Conservation (phyloP, 2,329 filamentous ascomycete species). For the Claviceps pusilla region DNA sequence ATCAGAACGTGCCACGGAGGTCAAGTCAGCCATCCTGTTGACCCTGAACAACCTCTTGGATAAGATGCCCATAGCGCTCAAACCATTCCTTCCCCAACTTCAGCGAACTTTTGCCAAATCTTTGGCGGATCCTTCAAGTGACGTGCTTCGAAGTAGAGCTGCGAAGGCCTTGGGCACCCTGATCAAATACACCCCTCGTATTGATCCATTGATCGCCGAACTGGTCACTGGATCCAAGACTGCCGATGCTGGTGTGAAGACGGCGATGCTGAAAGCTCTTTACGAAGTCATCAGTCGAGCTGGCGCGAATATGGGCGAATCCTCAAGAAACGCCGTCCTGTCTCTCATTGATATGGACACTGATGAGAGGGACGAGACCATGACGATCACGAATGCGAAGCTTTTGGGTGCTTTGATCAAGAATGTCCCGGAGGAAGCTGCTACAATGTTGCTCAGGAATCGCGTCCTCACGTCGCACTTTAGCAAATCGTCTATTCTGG, state of each 20-base stretch:
- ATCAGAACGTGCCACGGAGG: conserved; percentile 86
- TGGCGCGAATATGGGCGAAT: conserved; percentile 84
- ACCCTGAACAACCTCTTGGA: conserved; percentile 90
- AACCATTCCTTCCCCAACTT: conserved; percentile 91
- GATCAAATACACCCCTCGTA: conserved; percentile 87
- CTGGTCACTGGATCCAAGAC: conserved; percentile 94
- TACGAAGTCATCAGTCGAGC: conserved; percentile 95
- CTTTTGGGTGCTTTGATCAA: conserved; percentile 81
- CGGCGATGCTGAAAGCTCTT: conserved; percentile 90
- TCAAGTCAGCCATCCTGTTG: conserved; percentile 86
- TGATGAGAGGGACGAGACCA: conserved; percentile 58
- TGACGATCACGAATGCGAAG: conserved; percentile 81
- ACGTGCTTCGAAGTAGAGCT: conserved; percentile 70
- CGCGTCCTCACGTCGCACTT: conserved; percentile 67
- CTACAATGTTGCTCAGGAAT: conserved; percentile 44
- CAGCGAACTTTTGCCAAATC: conserved; percentile 96
- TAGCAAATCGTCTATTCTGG: conserved; percentile 65
- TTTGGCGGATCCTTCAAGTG: conserved; percentile 82
- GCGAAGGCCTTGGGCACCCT: conserved; percentile 88
- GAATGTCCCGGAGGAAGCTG: conserved; percentile 61
- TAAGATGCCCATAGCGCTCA: conserved; percentile 89
- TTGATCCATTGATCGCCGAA: conserved; percentile 85
- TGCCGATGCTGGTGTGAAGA: conserved; percentile 65
- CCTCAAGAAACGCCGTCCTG: conserved; percentile 73
- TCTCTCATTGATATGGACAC: conserved; percentile 74